Evolutionary conservation across 148 eudicot species (phyloP), one percentile per base, ranked within the genome.

Genomic region (Drosera capensis): DNA sequence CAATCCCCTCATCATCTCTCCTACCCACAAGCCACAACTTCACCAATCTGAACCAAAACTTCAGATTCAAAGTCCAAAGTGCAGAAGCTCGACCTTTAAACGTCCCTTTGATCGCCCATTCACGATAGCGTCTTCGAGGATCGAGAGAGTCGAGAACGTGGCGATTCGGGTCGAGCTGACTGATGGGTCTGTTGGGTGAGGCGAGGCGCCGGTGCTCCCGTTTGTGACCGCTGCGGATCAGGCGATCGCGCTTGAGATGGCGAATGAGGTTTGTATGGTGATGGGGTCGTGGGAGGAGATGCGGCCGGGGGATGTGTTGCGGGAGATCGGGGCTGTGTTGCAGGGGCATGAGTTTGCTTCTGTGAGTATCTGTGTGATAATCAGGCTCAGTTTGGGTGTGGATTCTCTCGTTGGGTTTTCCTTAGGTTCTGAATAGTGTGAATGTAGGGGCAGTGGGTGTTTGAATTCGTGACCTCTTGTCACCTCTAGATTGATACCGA

Each of bases 181-280:
- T 11, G 68, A 82, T 55, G 94, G 96, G 35, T 61, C 70, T 55
- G 87, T 71, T 11, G 96, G 96, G 20, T 86, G 94, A 87, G 96
- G 96, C 1, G 96, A 86, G 63, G 74, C 88, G 7, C 88, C 94
- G 0, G 50, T 80, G 35, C 58, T 81, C 12, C 88, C 82, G 1
- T 71, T 65, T n/a, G 93, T 82, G 7, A 86, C 94, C 7, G 82
- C 80, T 0, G 94, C 82, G 68, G 76, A 86, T 79, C 96, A 86
- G 63, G 20, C 62, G 7, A 28, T 40, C 29, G 96, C 88, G 20
- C 7, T 82, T 63, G 62, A 56, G 0, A 79, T 64, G 66, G 82
- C 72, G 8, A 71, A 59, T 1, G 74, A 82, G 44, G 88, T 74
- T 1, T 86, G 85, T 40, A 51, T 25, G 13, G 63, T 60, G 30